These are phyloP conservation scores for Pugionium cornutum DNA, from an alignment of 345 rosid genomes.

Conservation along the genomic window DNA sequence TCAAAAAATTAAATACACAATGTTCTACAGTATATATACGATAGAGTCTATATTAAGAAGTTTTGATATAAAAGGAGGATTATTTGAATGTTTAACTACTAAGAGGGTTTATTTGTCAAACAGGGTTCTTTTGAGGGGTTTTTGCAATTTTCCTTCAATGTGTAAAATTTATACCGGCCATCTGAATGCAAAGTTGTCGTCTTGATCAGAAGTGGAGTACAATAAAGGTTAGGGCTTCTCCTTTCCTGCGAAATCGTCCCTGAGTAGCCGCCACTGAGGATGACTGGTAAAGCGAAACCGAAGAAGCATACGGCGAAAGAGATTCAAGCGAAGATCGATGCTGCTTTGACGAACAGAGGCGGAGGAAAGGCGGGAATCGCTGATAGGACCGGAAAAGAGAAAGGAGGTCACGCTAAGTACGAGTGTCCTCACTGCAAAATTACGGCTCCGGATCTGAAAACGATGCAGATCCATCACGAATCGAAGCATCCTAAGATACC, in stretches of 20 bases:
- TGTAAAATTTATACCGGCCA: not conserved
- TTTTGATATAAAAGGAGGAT: no score
- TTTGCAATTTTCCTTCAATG: not conserved
- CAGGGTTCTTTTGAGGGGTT: not conserved
- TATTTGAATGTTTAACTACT: no score
- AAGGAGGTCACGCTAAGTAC: constrained; percentile 92
- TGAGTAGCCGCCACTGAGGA: constrained; percentile 37
- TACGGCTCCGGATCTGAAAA: constrained; percentile 74
- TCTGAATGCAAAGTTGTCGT: not conserved
- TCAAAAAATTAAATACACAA: no score
- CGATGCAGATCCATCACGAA: constrained; percentile 98
- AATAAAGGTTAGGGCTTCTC: constrained; percentile 33
- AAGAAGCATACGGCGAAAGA: constrained; percentile 99
- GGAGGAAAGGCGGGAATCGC: constrained; percentile 90
- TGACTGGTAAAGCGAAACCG: constrained; percentile 99
- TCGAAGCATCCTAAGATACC: constrained; percentile 85
- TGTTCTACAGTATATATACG: no score
- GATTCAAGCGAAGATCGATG: constrained; percentile 80
- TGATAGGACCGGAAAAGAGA: constrained; percentile 70
- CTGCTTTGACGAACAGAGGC: constrained; percentile 89
- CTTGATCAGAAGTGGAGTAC: constrained; percentile 14
- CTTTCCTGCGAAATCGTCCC: constrained; percentile 11
- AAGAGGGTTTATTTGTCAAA: no score
- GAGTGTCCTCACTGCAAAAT: constrained; percentile 93
- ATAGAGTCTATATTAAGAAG: no score